These are phyloP conservation scores for Theileria sp. DNA, from an alignment of 169 alveolate species.

Conservation along the genomic window DNA sequence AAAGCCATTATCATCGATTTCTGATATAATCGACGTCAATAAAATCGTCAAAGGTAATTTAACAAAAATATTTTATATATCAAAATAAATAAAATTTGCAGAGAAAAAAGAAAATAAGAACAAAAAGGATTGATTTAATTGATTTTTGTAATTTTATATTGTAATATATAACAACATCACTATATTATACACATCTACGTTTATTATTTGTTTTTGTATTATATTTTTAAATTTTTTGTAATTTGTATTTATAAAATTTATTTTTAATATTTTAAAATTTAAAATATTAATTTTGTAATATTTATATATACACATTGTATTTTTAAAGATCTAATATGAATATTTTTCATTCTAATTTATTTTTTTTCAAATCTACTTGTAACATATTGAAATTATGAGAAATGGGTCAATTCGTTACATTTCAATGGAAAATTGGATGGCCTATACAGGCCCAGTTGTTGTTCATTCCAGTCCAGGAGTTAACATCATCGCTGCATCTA, in stretches of 20 bases:
- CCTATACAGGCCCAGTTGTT: constrained; percentile 71
- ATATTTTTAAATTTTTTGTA: background rate
- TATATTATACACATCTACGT: background rate
- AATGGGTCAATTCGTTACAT: constrained; percentile 63
- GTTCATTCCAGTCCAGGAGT: constrained; percentile 69
- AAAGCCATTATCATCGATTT: constrained; percentile 37
- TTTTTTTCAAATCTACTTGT: background rate
- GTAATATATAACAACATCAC: background rate
- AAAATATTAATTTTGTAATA: background rate
- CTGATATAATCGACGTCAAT: constrained; percentile 23
- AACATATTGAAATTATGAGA: constrained; percentile 7
- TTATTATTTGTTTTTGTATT: background rate
- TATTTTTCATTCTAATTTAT: background rate
- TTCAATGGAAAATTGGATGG: constrained; percentile 74
- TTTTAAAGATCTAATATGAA: background rate
- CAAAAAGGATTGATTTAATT: background rate
- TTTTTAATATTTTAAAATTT: constrained; percentile 3
- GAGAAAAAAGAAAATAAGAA: constrained; percentile 2
- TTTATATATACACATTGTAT: background rate
- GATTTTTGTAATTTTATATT: background rate
- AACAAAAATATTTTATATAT: background rate
- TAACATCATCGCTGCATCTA: constrained; percentile 74
- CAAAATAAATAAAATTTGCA: background rate
- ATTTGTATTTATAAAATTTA: background rate
- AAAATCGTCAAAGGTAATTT: constrained; percentile 23